These are phyloP conservation scores for Magnaporthales sp. DNA, from an alignment of 2,329 filamentous ascomycete species.

Conservation along the genomic window DNA sequence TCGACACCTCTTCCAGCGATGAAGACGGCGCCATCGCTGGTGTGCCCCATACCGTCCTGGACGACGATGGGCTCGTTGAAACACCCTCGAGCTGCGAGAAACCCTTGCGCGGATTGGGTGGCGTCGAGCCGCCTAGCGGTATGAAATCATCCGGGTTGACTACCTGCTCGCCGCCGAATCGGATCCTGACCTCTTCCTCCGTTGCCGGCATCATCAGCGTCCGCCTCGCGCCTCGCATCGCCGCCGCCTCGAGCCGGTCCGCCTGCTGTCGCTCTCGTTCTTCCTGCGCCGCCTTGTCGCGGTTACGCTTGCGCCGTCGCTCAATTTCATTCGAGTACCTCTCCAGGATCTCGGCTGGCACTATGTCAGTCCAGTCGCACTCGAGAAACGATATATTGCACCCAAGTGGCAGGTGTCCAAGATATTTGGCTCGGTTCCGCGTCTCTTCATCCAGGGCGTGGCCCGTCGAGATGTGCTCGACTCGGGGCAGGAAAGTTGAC, in stretches of 20 bases:
- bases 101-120: conserved; percentile 48
- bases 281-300: conserved; percentile 76
- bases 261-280: conserved; percentile 78
- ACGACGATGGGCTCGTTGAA: conserved; percentile 70
- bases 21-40: conserved; percentile 54
- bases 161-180: conserved; percentile 17
- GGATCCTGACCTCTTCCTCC: conserved; percentile 27
- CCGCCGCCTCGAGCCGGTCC: conserved; percentile 68
- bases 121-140: conserved; percentile 46
- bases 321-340: conserved; percentile 71
- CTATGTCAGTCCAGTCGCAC: conserved; percentile 91
- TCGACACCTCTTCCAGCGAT: conserved; percentile 25
- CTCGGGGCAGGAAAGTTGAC: conserved; percentile 73
- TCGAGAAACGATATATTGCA: conserved; percentile 87
- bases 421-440: conserved; percentile 76
- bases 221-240: conserved; percentile 45
- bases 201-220: conserved; percentile 23
- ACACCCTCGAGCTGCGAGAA: conserved; percentile 66
- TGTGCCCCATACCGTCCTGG: conserved; percentile 91
- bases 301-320: conserved; percentile 64
- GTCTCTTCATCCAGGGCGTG: conserved; percentile 81
- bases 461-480: conserved; percentile 83
- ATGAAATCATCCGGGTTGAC: conserved; percentile 56
- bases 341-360: conserved; percentile 64
- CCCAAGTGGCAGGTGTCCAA: conserved; percentile 79